Conservation (phyloP, 495 filamentous ascomycete species). For the Daldinia grandis region DNA sequence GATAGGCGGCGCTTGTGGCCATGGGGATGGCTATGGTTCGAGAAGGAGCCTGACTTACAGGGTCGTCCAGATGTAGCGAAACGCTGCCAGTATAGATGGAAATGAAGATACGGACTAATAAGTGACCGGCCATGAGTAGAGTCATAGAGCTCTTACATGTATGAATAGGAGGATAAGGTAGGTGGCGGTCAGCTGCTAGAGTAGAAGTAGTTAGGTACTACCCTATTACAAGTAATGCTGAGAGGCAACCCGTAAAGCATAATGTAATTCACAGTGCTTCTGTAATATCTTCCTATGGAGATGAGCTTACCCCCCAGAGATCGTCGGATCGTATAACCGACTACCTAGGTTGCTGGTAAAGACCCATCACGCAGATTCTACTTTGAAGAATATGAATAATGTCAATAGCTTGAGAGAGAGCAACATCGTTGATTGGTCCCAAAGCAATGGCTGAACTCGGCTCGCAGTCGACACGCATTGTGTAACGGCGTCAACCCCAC, state of each 20-base stretch:
- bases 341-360: constrained; percentile 1
- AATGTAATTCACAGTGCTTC: not conserved
- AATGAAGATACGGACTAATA: constrained; percentile 1
- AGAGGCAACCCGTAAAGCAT: constrained; percentile 7
- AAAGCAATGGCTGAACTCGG: constrained; percentile 27
- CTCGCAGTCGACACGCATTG: constrained; percentile 24
- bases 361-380: constrained; percentile 4
- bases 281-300: constrained; percentile 2
- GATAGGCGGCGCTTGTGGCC: constrained; percentile 18
- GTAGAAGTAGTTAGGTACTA: not conserved
- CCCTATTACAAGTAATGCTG: not conserved
- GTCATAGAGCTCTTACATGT: not conserved
- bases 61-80: not conserved
- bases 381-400: constrained; percentile 18
- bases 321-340: constrained; percentile 9
- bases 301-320: not conserved
- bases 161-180: constrained; percentile 12
- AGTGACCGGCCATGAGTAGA: constrained; percentile 4
- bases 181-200: constrained; percentile 17
- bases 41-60: constrained; percentile 23
- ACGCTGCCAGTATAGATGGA: constrained; percentile 6
- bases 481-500: constrained; percentile 29
- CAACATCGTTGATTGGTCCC: constrained; percentile 34
- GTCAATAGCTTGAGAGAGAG: constrained; percentile 15
- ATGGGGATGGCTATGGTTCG: constrained; percentile 23